Base-by-base conservation (phyloP, 2,329 filamentous ascomycete species). In the Phyllosticta capitalensis region DNA sequence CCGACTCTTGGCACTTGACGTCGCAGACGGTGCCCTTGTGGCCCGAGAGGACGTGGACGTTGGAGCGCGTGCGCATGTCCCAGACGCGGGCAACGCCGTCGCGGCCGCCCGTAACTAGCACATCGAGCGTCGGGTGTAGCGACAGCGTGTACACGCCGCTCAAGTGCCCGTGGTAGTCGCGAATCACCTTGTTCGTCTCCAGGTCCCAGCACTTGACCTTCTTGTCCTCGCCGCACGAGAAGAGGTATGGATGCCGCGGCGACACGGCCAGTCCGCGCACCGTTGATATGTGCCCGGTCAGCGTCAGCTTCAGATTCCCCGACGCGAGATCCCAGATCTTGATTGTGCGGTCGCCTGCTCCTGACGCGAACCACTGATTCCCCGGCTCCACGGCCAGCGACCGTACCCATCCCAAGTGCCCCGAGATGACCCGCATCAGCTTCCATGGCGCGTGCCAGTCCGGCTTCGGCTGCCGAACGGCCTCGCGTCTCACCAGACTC, bases 151-250 rank as follows among this genome's bases (percentile, higher is more conserved):
- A 99, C 3, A 99, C 94, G 64, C 94, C 94, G 67, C 90, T 95
- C 21, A 99, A 78, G 76, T 99, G 94, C 19, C 95, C 95, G 72
- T 99, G 94, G 73, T 97, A 99, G 75, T 96, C 91, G 48, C 92
- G 84, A 69, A 97, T 96, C 62, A 99, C 94, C 75, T 96, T 96
- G 78, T 99, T 99, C n/a, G 92, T 96, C 75, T 99, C 94, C 65
- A 99, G 78, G 77, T 99, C 94, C 94, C 94, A 99, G 76, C 94
- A 99, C 76, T 99, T 99, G 63, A 99, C 94, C 92, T 96, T 96
- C 79, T 99, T 99, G 73, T 99, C 94, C 75, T 99, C 94, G 61
- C 90, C 95, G 69, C 94, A 99, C 10, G 91, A 96, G 75, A 99
- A 99, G 9, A 99, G 82, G 70, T 99, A 99, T 0, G 94, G 95